Evolutionary conservation across 352 stramenopile genomes (phyloP).

Genomic region (Porosira glacialis): DNA sequence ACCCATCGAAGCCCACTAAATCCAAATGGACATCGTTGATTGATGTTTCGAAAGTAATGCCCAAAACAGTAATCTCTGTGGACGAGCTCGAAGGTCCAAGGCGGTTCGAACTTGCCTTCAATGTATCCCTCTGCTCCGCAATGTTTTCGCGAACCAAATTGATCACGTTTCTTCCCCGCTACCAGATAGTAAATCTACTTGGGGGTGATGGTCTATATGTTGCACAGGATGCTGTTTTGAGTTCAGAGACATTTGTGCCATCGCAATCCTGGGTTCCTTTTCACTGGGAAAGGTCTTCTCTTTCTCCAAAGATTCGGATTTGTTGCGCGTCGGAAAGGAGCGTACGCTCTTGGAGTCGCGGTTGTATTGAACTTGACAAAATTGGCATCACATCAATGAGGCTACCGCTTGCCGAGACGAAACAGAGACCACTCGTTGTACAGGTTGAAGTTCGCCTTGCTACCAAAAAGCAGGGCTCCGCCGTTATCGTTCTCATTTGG

Average conservation of each 20-base stretch:
- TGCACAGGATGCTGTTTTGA: slow-evolving; percentile 64
- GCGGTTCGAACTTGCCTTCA: slow-evolving; percentile 70
- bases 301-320: slow-evolving; percentile 58
- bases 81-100: slow-evolving; percentile 57
- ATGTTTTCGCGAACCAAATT: slow-evolving; percentile 66
- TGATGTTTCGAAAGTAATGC: slow-evolving; percentile 75
- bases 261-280: slow-evolving; percentile 64
- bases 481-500: slow-evolving; percentile 74
- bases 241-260: slow-evolving; percentile 46
- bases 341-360: slow-evolving; percentile 65
- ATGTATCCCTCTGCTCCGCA: slow-evolving; percentile 61
- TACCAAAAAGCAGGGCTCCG: slow-evolving; percentile 72
- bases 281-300: slow-evolving; percentile 62
- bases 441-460: slow-evolving; percentile 74
- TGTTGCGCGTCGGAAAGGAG: slow-evolving; percentile 25
- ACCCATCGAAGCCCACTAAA: no score
- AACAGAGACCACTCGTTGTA: slow-evolving; percentile 56
- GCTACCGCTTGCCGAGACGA: slow-evolving; percentile 47
- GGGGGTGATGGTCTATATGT: slow-evolving; percentile 54
- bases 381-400: slow-evolving; percentile 74
- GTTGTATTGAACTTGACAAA: slow-evolving; percentile 68
- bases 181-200: slow-evolving; percentile 77
- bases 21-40: slow-evolving; percentile 69
- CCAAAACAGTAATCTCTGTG: slow-evolving; percentile 70
- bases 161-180: slow-evolving; percentile 69